phyloP scores from a whole-genome alignment of 2,329 filamentous ascomycete species.

The Onygenales sp. region DNA sequence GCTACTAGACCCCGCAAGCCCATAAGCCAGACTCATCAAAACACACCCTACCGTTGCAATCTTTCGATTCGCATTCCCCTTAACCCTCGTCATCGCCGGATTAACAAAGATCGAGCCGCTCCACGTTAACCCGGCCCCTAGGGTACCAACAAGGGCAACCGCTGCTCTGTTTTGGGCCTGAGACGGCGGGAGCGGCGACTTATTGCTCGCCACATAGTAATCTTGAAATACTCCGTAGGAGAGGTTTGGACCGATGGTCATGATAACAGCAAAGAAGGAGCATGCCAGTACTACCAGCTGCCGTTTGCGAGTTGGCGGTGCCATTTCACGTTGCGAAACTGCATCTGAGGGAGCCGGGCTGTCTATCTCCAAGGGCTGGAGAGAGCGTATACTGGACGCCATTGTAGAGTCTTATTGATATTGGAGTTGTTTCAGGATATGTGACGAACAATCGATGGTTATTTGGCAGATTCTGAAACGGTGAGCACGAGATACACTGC shows the following conservation, averaged over 20 bases:
- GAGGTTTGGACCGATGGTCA: conserved; percentile 43
- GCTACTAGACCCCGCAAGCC: conserved; percentile 6
- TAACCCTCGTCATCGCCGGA: conserved; percentile 37
- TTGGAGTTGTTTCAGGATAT: neutral
- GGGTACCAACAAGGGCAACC: conserved; percentile 41
- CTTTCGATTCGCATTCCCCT: conserved; percentile 26
- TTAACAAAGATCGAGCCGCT: conserved; percentile 41
- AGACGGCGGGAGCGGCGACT: conserved; percentile 29
- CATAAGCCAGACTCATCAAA: conserved; percentile 27
- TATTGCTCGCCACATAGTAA: conserved; percentile 33
- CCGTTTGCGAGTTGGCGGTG: conserved; percentile 30
- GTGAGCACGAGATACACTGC: no score
- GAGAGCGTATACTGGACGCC: neutral
- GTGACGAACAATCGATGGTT: no score
- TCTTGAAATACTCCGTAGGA: conserved; percentile 42
- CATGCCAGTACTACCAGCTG: conserved; percentile 37
- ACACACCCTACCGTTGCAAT: conserved; percentile 33
- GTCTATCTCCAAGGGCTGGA: neutral
- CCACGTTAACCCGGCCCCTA: conserved; percentile 43
- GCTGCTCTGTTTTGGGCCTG: conserved; percentile 32
- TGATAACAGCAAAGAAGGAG: conserved; percentile 36
- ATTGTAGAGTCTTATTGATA: neutral
- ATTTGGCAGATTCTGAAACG: no score
- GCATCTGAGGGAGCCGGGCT: neutral
- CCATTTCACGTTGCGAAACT: conserved; percentile 16